Evolutionary conservation across 2,329 filamentous ascomycete genomes (phyloP).

Genomic region (Pezizomycotina sp.): DNA sequence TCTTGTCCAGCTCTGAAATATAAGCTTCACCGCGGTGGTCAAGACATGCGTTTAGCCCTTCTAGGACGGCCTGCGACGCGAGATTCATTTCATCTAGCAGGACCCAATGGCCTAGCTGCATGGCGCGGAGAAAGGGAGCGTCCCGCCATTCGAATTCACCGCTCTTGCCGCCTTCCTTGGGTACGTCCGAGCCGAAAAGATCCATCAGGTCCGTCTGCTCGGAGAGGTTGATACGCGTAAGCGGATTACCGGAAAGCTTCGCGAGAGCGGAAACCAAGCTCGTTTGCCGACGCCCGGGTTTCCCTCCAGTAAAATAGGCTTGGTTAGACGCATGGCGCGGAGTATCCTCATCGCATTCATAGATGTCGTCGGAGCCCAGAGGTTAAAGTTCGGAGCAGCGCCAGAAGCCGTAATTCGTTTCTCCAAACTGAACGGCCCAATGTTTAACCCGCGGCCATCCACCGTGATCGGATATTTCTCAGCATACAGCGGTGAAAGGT

Average conservation of each 20-base stretch:
- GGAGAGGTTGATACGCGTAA: conserved; percentile 91
- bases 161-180: conserved; percentile 76
- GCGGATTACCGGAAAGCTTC: conserved; percentile 56
- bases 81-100: conserved; percentile 97
- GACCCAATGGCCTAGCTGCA: conserved; percentile 95
- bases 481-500: conserved; percentile 51
- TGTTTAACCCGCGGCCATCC: conserved; percentile 39
- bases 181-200: conserved; percentile 89
- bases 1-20: conserved; percentile 84
- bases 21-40: conserved; percentile 95
- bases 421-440: conserved; percentile 59
- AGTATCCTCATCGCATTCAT: conserved; percentile 82
- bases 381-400: conserved; percentile 52
- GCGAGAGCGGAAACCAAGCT: conserved; percentile 78
- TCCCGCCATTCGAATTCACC: conserved; percentile 92
- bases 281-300: conserved; percentile 95
- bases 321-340: conserved; percentile 70
- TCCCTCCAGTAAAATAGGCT: conserved; percentile 86
- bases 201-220: conserved; percentile 98
- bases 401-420: conserved; percentile 36
- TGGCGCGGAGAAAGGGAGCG: conserved; percentile 84
- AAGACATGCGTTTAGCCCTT: conserved; percentile 88
- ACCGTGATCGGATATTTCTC: conserved; percentile 43
- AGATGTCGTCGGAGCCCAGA: conserved; percentile 77
- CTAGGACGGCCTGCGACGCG: conserved; percentile 87